Percentiles rank a stretch among this genome's conserved stretches.
These are phyloP conservation scores for Candida railenensis DNA, from an alignment of 805 yeast species.

Conservation along the genomic window DNA sequence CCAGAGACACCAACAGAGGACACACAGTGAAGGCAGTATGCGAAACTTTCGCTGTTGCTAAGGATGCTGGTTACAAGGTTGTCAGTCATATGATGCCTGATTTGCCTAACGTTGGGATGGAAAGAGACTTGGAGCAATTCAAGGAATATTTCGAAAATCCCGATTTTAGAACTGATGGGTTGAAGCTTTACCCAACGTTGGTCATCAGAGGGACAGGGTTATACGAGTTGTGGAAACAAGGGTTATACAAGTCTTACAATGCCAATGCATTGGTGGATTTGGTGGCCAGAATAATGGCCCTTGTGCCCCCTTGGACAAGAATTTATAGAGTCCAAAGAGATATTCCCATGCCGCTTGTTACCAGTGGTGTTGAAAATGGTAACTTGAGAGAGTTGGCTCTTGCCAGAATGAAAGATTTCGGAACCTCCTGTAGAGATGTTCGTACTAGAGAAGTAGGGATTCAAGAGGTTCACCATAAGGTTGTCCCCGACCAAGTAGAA, in stretches of 20 bases:
- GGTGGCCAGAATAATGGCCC: conserved; percentile 91
- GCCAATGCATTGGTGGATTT: conserved; percentile 92
- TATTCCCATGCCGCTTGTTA: conserved; percentile 97
- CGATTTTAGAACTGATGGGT: conserved; percentile 93
- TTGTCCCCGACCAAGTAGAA: conserved; percentile 96
- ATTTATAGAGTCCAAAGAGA: conserved; percentile 98
- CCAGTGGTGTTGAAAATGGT: conserved; percentile 98
- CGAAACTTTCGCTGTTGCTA: conserved; percentile 93
- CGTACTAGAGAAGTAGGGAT: conserved; percentile 98
- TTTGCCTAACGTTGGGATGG: conserved; percentile 98
- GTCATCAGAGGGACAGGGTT: conserved; percentile 97
- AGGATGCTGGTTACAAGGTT: conserved; percentile 97
- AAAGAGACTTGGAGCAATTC: conserved; percentile 93
- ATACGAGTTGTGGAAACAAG: conserved; percentile 96
- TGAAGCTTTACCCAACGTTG: conserved; percentile 91
- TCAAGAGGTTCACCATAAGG: conserved; percentile 96
- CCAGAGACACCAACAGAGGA: conserved; percentile 96
- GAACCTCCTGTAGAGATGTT: conserved; percentile 92
- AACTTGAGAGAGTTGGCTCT: conserved; percentile 92
- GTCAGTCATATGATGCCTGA: conserved; percentile 99
- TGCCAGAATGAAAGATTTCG: conserved; percentile 97
- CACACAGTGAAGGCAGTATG: conserved; percentile 96
- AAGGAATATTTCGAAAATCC: conserved; percentile 97
- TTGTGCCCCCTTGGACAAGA: conserved; percentile 99
- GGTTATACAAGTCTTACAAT: conserved; percentile 89